Evolutionary conservation across 1,284 basidiomycete species (phyloP).

Genomic region (Sporisorium graminicola): DNA sequence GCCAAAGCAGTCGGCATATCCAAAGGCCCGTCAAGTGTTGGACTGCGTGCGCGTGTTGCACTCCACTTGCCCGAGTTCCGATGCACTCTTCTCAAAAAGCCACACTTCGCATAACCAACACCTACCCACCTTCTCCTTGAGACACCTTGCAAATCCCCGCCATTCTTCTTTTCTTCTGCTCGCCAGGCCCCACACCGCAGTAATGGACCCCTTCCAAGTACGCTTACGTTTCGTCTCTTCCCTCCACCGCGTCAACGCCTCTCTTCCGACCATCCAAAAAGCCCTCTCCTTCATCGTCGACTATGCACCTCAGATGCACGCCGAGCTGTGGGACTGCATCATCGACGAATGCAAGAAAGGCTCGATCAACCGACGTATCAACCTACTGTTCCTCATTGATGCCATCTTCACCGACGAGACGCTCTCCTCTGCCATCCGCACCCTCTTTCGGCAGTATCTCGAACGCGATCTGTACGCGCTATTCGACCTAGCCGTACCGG

Average conservation of each 20-base stretch:
- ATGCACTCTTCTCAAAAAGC: background rate
- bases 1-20: background rate
- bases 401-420: conserved; percentile 73
- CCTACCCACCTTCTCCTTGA: background rate
- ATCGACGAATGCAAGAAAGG: conserved; percentile 87
- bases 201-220: conserved; percentile 64
- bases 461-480: conserved; percentile 35
- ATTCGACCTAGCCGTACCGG: conserved; percentile 41
- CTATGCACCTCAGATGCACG: conserved; percentile 80
- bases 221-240: conserved; percentile 66
- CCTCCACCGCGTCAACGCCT: conserved; percentile 65
- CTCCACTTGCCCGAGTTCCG: conserved; percentile 42
- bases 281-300: conserved; percentile 88
- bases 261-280: conserved; percentile 90
- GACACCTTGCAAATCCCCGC: background rate
- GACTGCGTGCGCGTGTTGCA: conserved; percentile 6
- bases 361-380: conserved; percentile 88
- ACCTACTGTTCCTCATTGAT: conserved; percentile 91
- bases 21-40: background rate
- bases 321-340: conserved; percentile 94
- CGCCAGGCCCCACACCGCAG: background rate
- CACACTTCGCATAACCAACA: background rate
- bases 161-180: too few species aligned
- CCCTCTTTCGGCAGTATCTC: conserved; percentile 21
- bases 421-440: conserved; percentile 24